phyloP scores from a whole-genome alignment of 1,284 basidiomycete genomes.

The Sporisorium sorghi region DNA sequence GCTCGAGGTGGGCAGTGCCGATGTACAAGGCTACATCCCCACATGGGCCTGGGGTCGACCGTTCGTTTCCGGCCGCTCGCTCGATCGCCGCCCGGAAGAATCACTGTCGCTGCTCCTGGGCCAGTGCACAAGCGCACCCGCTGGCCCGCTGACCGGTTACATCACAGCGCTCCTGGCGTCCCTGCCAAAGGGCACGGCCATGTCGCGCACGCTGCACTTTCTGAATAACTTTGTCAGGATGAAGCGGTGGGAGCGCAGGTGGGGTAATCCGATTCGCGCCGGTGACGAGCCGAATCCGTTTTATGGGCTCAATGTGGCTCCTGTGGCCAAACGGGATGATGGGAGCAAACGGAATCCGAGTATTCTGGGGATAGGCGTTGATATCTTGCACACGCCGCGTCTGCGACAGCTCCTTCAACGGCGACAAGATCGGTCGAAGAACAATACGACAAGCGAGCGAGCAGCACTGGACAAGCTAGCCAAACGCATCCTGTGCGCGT shows the following conservation, averaged over 20 bases:
- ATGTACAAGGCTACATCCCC: slow-evolving; percentile 68
- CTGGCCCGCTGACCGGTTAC: slow-evolving; percentile 65
- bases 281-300: slow-evolving; percentile 67
- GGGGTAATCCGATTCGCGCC: slow-evolving; percentile 67
- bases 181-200: slow-evolving; percentile 58
- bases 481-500: slow-evolving; percentile 26
- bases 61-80: slow-evolving; percentile 60
- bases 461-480: slow-evolving; percentile 46
- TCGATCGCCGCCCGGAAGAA: slow-evolving; percentile 53
- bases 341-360: neutral
- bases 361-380: slow-evolving; percentile 65
- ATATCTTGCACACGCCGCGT: slow-evolving; percentile 57
- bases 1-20: slow-evolving; percentile 66
- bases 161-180: slow-evolving; percentile 65
- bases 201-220: slow-evolving; percentile 52
- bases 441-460: neutral
- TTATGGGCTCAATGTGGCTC: slow-evolving; percentile 53
- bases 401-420: slow-evolving; percentile 41
- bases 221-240: slow-evolving; percentile 63
- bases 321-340: slow-evolving; percentile 9
- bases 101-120: slow-evolving; percentile 66
- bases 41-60: slow-evolving; percentile 68
- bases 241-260: slow-evolving; percentile 63
- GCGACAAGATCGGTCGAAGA: neutral
- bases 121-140: slow-evolving; percentile 68